Base-by-base conservation (phyloP, 2,329 filamentous ascomycete species). In the Helotiales sp. region DNA sequence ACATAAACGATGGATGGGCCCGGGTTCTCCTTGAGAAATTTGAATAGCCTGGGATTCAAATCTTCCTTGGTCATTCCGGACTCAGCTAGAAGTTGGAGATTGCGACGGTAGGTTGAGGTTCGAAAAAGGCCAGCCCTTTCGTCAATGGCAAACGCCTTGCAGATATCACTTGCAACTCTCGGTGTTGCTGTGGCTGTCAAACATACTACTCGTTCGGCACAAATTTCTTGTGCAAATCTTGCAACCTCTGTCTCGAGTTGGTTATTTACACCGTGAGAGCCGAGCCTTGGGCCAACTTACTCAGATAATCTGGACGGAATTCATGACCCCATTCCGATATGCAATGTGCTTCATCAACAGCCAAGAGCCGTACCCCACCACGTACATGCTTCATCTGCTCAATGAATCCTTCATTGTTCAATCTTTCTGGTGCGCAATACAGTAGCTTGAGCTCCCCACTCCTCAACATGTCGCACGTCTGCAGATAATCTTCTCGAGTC, bases 1-100 rank as follows among this genome's bases (percentile, higher is more conserved):
- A 86, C 82, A 54, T 87, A 88, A 12, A 88, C 75, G 22, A 87
- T 80, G 0, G 81, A 81, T 2, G 84, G 74, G 0, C 84, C 85
- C 1, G 75, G 72, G 55, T 86, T 75, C 0, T 74, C 62, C 30
- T 70, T 71, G 8, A 87, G 70, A 58, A 85, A 86, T 0, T 69
- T 58, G 31, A 76, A 74, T 10, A 83, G 66, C 42, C 73, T 72
- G 1, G 76, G 71, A 40, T 76, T 75, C 50, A 81, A 79, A 2
- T 80, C 77, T 7, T 76, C 63, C 36, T 77, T 77, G 0, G 63
- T 73, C 4, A 64, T 52, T 5, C 77, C 74, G 0, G 77, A 72
- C 61, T 79, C 72, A 1, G 79, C 82, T n/a, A 80, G 70, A 1
- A 87, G 71, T n/a, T 76, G 74, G 5, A 87, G 74, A 54, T 77